A percentile compares a stretch with the other conserved stretches of the same genome.
phyloP scores from a whole-genome alignment of 148 eudicot genomes.

The Rhododendron mucronatum region DNA sequence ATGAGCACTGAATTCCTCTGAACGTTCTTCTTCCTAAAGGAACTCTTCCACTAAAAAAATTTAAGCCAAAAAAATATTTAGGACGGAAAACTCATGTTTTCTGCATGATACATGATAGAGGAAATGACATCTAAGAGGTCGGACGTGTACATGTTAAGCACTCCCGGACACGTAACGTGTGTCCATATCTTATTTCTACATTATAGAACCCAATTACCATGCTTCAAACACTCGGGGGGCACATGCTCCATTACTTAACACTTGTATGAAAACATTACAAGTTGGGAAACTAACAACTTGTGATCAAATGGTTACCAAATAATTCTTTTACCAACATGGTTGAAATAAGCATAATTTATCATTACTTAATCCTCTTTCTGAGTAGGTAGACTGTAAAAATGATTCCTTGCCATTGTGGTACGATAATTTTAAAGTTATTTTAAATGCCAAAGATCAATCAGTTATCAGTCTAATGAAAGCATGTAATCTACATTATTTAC shows the following conservation, averaged over 20 bases:
- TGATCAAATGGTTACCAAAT: neutral
- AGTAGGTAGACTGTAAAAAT: neutral
- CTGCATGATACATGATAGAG: neutral
- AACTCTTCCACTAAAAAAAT: neutral
- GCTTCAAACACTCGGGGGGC: neutral
- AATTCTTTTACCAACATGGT: neutral
- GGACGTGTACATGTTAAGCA: neutral
- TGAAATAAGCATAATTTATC: neutral
- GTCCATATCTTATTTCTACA: neutral
- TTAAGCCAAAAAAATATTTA: neutral
- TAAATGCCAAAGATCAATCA: neutral
- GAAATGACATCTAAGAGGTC: neutral
- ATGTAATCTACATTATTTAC: neutral
- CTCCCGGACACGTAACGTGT: neutral
- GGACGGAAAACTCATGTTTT: neutral
- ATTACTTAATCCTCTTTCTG: neutral
- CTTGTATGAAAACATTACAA: neutral
- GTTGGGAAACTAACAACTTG: neutral
- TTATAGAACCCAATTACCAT: neutral
- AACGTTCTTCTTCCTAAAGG: neutral
- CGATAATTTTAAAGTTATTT: neutral
- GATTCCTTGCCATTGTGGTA: neutral
- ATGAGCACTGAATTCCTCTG: neutral
- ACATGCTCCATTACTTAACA: neutral
- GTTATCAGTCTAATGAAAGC: neutral